These are phyloP conservation scores for Xylaria sp. DNA, from an alignment of 2,329 filamentous ascomycete species.

Conservation along the genomic window DNA sequence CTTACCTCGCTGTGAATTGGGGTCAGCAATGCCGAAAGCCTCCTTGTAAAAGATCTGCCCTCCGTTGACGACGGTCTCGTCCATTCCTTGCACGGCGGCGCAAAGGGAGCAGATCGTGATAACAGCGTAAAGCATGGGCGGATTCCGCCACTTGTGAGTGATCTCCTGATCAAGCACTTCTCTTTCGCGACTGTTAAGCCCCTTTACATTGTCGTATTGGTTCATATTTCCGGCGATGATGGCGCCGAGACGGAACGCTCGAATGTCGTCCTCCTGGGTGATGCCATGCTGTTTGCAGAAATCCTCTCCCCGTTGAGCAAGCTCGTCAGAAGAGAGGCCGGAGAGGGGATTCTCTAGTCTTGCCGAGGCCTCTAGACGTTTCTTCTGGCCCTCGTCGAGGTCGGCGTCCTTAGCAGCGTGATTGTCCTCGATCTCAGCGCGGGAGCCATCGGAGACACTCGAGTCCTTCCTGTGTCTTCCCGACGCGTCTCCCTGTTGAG, in stretches of 20 bases:
- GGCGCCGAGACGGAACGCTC: constrained; percentile 55
- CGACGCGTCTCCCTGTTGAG: not conserved
- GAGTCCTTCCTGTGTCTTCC: constrained; percentile 24
- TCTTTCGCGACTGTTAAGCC: constrained; percentile 54
- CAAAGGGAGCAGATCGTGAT: constrained; percentile 44
- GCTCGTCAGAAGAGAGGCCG: constrained; percentile 38
- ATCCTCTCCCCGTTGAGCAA: constrained; percentile 51
- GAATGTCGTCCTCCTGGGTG: constrained; percentile 49
- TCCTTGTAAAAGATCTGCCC: constrained; percentile 60
- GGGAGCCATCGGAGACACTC: constrained; percentile 25
- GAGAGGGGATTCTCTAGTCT: constrained; percentile 40
- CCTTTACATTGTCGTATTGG: constrained; percentile 45
- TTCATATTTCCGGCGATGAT: constrained; percentile 50
- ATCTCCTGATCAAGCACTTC: constrained; percentile 54
- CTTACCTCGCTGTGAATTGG: constrained; percentile 38
- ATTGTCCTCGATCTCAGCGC: constrained; percentile 27
- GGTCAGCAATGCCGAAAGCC: constrained; percentile 55
- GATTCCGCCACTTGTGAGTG: constrained; percentile 64
- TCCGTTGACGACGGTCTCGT: constrained; percentile 65
- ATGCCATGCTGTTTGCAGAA: constrained; percentile 54
- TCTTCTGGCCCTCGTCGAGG: constrained; percentile 26
- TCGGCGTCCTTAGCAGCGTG: constrained; percentile 16
- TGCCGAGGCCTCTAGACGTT: constrained; percentile 34
- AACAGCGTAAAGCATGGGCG: constrained; percentile 58
- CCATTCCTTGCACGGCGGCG: constrained; percentile 67